Evolutionary conservation across 352 stramenopile genomes (phyloP).

Genomic region (Globisporangium abappressorium): DNA sequence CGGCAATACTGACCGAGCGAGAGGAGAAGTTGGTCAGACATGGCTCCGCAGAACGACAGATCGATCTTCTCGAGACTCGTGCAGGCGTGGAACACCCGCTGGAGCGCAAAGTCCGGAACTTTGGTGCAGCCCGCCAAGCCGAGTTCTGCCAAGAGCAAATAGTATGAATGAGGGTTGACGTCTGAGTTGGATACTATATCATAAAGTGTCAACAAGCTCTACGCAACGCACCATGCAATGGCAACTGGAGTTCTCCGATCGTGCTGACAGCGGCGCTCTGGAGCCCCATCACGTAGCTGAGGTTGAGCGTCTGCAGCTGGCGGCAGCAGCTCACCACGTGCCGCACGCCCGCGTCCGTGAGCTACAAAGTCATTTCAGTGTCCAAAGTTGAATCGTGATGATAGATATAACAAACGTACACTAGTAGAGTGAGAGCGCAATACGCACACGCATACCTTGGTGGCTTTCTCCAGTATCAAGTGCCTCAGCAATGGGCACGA

Average conservation of each 20-base stretch:
- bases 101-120: slow-evolving; percentile 73
- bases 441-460: neutral
- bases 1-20: slow-evolving; percentile 61
- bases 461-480: slow-evolving; percentile 15
- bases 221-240: slow-evolving; percentile 40
- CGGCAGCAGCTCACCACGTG: slow-evolving; percentile 51
- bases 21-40: slow-evolving; percentile 82
- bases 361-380: slow-evolving; percentile 20
- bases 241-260: slow-evolving; percentile 50
- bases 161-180: slow-evolving; percentile 5
- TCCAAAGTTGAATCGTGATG: too few relatives aligned
- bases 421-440: neutral
- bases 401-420: neutral
- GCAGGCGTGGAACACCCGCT: slow-evolving; percentile 79
- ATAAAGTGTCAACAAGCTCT: neutral
- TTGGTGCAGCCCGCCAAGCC: slow-evolving; percentile 71
- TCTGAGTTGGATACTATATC: neutral
- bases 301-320: slow-evolving; percentile 46
- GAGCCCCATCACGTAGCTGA: slow-evolving; percentile 53
- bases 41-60: slow-evolving; percentile 68
- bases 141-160: slow-evolving; percentile 33
- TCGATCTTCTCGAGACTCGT: slow-evolving; percentile 65
- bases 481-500: slow-evolving; percentile 14
- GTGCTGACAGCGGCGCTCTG: slow-evolving; percentile 46
- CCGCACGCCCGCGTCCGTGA: slow-evolving; percentile 56